Evolutionary conservation across 2,329 filamentous ascomycete genomes (phyloP), one percentile per base, ranked within the genome.

Genomic region (Diaporthe ilicicola): DNA sequence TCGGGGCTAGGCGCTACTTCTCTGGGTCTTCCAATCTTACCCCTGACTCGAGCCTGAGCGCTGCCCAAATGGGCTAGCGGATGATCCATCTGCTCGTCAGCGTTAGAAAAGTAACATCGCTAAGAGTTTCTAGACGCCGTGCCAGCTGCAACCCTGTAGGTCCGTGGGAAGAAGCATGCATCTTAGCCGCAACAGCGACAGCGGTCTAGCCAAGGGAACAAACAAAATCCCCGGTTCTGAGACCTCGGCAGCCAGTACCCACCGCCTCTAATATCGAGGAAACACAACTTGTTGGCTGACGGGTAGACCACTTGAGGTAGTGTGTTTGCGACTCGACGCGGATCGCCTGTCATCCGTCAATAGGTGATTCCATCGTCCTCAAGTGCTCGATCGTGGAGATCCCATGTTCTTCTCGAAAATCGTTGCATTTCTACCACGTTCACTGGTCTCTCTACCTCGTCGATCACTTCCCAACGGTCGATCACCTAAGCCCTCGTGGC

Each of bases 1-100:
- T 24, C 32, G 34, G 13, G 59, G 12, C 29, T 50, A 64, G 56
- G 48, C 24, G 19, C 34, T 64, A 24, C 44, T 29, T 64, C 42
- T 62, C 42, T 64, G 19, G 44, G 59, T n/a, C 29, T 6, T 37
- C 44, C 59, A 48, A 64, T 34, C 24, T 50, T 24, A 48, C 44
- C n/a, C n/a, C n/a, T n/a, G n/a, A n/a, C n/a, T n/a, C n/a, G n/a
- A 8, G 59, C 44, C 59, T 50, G 59, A 64, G 59, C 59, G 29
- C 59, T 19, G 13, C 59, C 42, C 44, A 64, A 64, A 19, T 9
- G 12, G 42, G 56, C n/a, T 62, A 62, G 56, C 24, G 42, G 42
- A 19, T 32, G 56, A 32, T 62, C 56, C 48, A 62, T 62, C 55
- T 29, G 15, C 37, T 44, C 39, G 10, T 32, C 42, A 62, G 42